Percentiles rank a stretch among this genome's conserved stretches.
Evolutionary conservation across 164 flowering plant genomes (phyloP).

Genomic region (Sextonia rubra): DNA sequence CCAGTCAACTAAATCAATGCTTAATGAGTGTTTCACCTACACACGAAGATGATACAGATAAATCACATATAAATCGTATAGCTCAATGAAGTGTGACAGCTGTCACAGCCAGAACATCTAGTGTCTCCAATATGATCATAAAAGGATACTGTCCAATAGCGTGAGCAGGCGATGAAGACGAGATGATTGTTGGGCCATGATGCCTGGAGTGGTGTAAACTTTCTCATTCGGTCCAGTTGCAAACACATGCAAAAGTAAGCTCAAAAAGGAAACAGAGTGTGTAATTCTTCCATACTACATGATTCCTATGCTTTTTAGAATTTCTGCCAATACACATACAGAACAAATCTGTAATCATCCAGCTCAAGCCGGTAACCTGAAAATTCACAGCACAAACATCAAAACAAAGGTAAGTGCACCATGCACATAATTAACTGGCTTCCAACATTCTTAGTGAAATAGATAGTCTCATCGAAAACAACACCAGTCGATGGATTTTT

Average conservation of each 20-base stretch:
- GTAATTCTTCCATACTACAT: slow-evolving; percentile 1
- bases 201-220: slow-evolving; percentile 13
- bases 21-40: background rate
- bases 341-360: no score
- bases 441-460: no score
- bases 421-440: no score
- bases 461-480: no score
- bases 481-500: no score
- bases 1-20: background rate
- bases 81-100: background rate
- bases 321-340: background rate
- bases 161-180: slow-evolving; percentile 88
- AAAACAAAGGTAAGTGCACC: no score
- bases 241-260: slow-evolving; percentile 3
- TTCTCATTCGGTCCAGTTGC: slow-evolving; percentile 23
- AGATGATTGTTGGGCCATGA: slow-evolving; percentile 89
- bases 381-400: no score
- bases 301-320: background rate
- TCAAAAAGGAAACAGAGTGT: background rate
- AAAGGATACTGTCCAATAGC: slow-evolving; percentile 82
- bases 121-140: background rate
- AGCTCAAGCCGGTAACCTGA: no score
- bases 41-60: background rate
- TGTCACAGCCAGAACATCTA: background rate
- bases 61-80: background rate